phyloP scores from a whole-genome alignment of 306 rosid genomes.

The Herpetospermum pedunculosum region DNA sequence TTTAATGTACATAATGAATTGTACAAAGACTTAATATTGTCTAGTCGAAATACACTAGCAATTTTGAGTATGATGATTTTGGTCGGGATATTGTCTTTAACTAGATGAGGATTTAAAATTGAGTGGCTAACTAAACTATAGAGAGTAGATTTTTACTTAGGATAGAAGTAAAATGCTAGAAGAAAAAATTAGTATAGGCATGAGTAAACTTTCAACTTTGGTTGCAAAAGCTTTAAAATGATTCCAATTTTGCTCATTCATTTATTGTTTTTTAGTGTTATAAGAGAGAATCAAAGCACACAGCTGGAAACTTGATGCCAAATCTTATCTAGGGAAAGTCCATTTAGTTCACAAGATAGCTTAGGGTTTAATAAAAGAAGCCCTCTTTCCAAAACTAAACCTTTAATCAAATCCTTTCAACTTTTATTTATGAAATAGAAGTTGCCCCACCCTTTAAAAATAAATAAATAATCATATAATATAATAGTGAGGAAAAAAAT shows the following conservation, averaged over 20 bases:
- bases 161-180: not conserved
- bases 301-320: slow-evolving; percentile 8
- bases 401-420: not conserved
- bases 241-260: not conserved
- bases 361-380: slow-evolving; percentile 4
- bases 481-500: no score
- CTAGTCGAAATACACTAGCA: no score
- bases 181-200: not conserved
- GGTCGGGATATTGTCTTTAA: no score
- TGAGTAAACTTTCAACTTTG: not conserved
- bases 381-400: not conserved
- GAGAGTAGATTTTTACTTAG: not conserved
- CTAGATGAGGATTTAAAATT: no score
- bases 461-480: no score
- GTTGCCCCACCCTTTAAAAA: no score
- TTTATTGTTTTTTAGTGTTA: not conserved
- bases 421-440: not conserved
- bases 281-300: not conserved
- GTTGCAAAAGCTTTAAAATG: not conserved
- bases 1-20: no score
- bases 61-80: no score
- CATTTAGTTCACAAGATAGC: slow-evolving; percentile 1
- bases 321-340: slow-evolving; percentile 2
- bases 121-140: no score
- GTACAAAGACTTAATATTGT: no score